Base-by-base conservation (phyloP, 495 filamentous ascomycete species). In the Podospora tetraspora region DNA sequence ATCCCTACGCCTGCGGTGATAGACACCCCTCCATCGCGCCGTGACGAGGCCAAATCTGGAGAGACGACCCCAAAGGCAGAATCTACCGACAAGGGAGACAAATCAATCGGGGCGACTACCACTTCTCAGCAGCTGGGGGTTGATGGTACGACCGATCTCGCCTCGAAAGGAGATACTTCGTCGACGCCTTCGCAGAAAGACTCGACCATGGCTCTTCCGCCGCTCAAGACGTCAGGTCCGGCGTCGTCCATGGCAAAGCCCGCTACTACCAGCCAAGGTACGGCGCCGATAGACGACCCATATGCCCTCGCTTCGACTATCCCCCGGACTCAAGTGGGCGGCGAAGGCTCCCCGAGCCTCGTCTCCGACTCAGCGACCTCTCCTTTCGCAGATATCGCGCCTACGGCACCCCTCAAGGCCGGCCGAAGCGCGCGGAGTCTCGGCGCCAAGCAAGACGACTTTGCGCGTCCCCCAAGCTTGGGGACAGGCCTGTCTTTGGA, bases 401-500 rank as follows among this genome's bases (percentile, higher is more conserved):
- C 84, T 1, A 79, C 80, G 7, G 83, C 80, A 22, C 86, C 85
- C 7, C 70, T 86, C 12, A 85, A 88, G 61, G 79, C 82, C 13
- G 72, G 70, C 23, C 72, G 78, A 23, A 69, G 59, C 62, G 52
- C 70, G 19, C 74, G 70, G 21, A 70, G 74, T n/a, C 56, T 27
- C 11, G 64, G 57, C 59, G n/a, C 34, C 25, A 7, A n/a, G 29
- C 21, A 56, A 23, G 59, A 57, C 2, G 71, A 80, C 22, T 71
- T 79, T 34, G 23, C 69, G 12, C 69, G 78, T 13, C 74, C 78
- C 2, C 69, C 71, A 19, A 66, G 80, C 57, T 83, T 87, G 37
- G 77, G 82, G 24, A 83, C 87, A 3, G 72, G 85, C 10, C 84
- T 87, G 16, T 80, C 83, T 8, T 75, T 86, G 62, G 88, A 86